Evolutionary conservation across 805 yeast genomes (phyloP).

Genomic region (Cyberlindnera suaveolens): DNA sequence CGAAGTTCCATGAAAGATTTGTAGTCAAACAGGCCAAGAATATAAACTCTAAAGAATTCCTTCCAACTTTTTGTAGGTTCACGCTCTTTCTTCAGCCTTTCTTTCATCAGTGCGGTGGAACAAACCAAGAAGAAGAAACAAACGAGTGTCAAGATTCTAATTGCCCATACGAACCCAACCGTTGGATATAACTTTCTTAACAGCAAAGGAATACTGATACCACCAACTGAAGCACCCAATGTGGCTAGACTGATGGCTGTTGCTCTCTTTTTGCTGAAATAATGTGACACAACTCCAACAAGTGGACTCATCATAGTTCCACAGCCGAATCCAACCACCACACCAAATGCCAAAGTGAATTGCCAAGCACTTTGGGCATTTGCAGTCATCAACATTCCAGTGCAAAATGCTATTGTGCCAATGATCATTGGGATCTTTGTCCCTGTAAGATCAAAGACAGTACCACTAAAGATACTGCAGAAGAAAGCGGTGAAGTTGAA

Average conservation of each 20-base stretch:
- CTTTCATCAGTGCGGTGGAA: constrained; percentile 25
- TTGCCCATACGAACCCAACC: constrained; percentile 46
- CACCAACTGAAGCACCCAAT: constrained; percentile 46
- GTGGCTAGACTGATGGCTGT: constrained; percentile 39
- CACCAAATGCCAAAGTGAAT: constrained; percentile 43
- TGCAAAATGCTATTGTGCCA: constrained; percentile 34
- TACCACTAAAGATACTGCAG: constrained; percentile 35
- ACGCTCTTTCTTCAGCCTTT: constrained; percentile 24
- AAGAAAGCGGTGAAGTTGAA: constrained; percentile 21
- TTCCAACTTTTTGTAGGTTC: constrained; percentile 1
- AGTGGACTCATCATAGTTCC: constrained; percentile 33
- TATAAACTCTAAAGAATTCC: neutral
- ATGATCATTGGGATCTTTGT: constrained; percentile 29
- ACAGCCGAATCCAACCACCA: constrained; percentile 28
- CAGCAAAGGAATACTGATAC: constrained; percentile 40
- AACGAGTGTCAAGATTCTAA: constrained; percentile 36
- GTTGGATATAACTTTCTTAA: constrained; percentile 30
- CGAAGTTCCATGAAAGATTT: constrained; percentile 36
- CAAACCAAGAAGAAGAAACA: constrained; percentile 24
- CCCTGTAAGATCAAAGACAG: constrained; percentile 39
- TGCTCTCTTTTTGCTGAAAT: constrained; percentile 37
- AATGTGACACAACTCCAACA: constrained; percentile 46
- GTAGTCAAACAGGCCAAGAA: constrained; percentile 20
- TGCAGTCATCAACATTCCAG: constrained; percentile 39
- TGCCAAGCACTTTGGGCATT: constrained; percentile 25